Conservation (phyloP, 306 rosid genomes). For the Vachellia pachyceras region DNA sequence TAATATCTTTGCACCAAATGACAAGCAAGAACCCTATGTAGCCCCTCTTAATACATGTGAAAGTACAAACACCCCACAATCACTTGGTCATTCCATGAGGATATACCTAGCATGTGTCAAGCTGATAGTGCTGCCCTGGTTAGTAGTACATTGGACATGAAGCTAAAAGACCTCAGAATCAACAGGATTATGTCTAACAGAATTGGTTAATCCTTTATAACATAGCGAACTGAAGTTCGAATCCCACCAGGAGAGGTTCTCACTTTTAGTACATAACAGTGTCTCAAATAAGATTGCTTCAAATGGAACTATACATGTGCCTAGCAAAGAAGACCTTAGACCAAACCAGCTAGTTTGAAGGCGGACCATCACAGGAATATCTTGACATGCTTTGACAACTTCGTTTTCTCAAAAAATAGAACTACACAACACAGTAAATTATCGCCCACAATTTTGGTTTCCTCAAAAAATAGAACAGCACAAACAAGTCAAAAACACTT, state of each 20-base stretch:
- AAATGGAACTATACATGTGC: too few relatives aligned
- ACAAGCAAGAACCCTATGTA: neutral
- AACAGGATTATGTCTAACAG: too few relatives aligned
- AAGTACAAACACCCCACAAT: too few relatives aligned
- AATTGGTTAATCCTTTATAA: too few relatives aligned
- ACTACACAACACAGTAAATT: neutral
- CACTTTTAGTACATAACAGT: too few relatives aligned
- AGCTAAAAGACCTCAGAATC: neutral
- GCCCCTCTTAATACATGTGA: neutral
- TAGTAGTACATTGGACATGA: neutral
- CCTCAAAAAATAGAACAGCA: too few relatives aligned
- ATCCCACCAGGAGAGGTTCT: too few relatives aligned
- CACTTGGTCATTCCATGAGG: too few relatives aligned
- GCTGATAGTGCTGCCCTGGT: neutral
- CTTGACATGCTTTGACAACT: neutral
- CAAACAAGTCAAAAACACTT: neutral
- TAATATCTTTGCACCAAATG: neutral
- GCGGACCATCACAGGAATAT: neutral
- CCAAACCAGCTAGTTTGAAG: neutral
- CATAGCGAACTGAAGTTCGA: neutral
- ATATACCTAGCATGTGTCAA: neutral
- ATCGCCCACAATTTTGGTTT: neutral
- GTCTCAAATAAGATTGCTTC: too few relatives aligned
- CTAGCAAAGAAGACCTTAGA: neutral
- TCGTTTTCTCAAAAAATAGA: neutral